These are phyloP conservation scores for Piedraia hortae DNA, from an alignment of 2,329 filamentous ascomycete genomes.

Conservation along the genomic window DNA sequence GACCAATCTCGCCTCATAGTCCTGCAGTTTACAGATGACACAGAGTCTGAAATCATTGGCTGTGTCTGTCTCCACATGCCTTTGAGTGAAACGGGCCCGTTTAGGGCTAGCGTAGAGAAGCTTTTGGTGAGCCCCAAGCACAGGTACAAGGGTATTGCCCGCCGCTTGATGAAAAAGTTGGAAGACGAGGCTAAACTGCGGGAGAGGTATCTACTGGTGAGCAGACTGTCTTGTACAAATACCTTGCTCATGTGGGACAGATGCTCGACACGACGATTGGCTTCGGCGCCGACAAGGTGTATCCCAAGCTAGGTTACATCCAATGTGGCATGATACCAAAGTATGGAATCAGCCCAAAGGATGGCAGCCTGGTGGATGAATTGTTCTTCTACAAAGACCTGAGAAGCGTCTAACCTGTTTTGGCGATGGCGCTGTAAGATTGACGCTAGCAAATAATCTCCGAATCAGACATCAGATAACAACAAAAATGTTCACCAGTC, in stretches of 20 bases:
- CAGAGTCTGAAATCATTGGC: constrained; percentile 22
- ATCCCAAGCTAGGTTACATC: constrained; percentile 27
- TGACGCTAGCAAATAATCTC: too few species aligned
- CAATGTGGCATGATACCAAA: constrained; percentile 28
- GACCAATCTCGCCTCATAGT: constrained; percentile 22
- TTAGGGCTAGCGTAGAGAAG: constrained; percentile 28
- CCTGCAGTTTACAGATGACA: constrained; percentile 4
- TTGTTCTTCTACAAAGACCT: constrained; percentile 34
- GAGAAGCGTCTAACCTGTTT: constrained; percentile 2
- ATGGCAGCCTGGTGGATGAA: constrained; percentile 22
- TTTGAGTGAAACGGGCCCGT: constrained; percentile 26
- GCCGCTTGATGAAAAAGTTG: constrained; percentile 24
- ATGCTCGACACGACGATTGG: constrained; percentile 26
- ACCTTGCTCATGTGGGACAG: constrained; percentile 11
- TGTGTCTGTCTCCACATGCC: constrained; percentile 28
- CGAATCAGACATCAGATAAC: too few species aligned
- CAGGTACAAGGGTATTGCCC: constrained; percentile 25
- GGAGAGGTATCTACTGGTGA: constrained; percentile 26
- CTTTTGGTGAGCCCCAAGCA: constrained; percentile 27
- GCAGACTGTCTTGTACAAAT: constrained; percentile 7
- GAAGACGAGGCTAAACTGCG: constrained; percentile 25
- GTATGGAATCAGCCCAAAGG: constrained; percentile 22
- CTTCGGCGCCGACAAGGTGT: constrained; percentile 26
- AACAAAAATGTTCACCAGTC: not conserved
- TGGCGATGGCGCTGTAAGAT: too few species aligned